Base-by-base conservation (phyloP, 2,329 filamentous ascomycete species). In the Calonectria multiphialidica region DNA sequence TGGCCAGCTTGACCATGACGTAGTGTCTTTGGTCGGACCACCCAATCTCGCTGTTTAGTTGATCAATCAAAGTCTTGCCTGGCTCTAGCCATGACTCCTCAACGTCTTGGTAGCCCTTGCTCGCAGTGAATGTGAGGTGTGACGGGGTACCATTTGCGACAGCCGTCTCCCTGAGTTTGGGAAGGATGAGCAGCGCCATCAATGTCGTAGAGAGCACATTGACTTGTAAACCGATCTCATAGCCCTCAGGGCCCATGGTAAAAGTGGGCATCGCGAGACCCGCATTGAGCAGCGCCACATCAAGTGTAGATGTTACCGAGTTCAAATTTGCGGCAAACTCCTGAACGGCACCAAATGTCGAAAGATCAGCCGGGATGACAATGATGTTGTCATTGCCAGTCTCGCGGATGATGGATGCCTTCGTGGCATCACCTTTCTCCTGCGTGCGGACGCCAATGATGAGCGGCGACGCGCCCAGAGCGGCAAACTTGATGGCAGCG, bases 1-100 rank as follows among this genome's bases (percentile, higher is more conserved):
- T 55, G 15, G 50, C 50, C 3, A 55, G 30, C n/a, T 55, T 55
- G 50, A 55, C 50, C 50, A 55, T 55, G 35, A 30, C 35, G 50
- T 55, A 55, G 50, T 55, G 50, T 55, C 50, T 55, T 16, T 55
- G 50, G n/a, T 55, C 50, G 8, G 50, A 55, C 50, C 50, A 55
- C 6, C 50, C 50, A 21, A 1, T 9, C 12, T 55, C 50, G 4
- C 30, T 55, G 30, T 55, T 55, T 9, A 55, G 50, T 10, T 55
- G 50, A 23, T 37, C 50, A 23, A 55, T 37, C n/a, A 55, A 23
- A 13, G 50, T 55, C 28, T 35, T 55, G 30, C 30, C 50, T 15
- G 30, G 30, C 50, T 35, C 50, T 21, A 55, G n/a, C 50, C 50
- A 55, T 5, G 50, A 37, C 50, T 55, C 50, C 9, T 55, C 50